Base-by-base conservation (phyloP, 78 protist genomes). In the Chrysochromulina tobinii region DNA sequence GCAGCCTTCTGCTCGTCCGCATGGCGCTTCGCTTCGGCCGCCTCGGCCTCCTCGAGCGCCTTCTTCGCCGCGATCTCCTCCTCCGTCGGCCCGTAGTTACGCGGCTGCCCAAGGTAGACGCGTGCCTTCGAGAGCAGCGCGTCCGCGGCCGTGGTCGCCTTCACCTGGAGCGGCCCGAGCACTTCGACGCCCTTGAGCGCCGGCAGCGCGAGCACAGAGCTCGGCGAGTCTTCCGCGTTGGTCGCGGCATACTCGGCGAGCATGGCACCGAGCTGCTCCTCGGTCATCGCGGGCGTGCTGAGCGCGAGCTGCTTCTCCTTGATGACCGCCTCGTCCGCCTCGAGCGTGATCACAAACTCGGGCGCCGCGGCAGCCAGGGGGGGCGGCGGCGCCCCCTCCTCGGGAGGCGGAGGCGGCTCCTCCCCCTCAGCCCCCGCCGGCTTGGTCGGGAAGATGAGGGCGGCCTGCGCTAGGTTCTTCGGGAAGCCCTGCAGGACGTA, bases 401-500 rank as follows among this genome's bases (percentile, higher is more conserved):
- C 92, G 53, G 0, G 87, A 11, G 66, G 79, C 79, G 81, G 69
- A 38, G 38, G 38, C 51, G 21, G 58, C 50, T 85, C 77, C 68
- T 92, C 94, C 21, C 54, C 92, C 51, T 11, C 89, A 61, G 4
- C 89, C 3, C 0, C 61, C 11, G 1, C 89, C 4, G 72, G 72
- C 66, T 14, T 18, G 11, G 9, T 18, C 3, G 12, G 55, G 48
- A 92, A 89, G 67, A 95, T 54, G 18, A 66, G 64, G 73, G 51
- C 3, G 21, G 94, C 94, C 79, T 94, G 94, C 23, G 20, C 72
- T 4, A 38, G 1, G 4, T 55, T 90, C 81, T 66, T 14, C 4
- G 96, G 97, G 20, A 66, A 90, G 38, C 97, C 97, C 48, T 92
- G 93, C 23, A 95, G 90, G n/a, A 95, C 83, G 21, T 72, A 95